phyloP scores from a whole-genome alignment of 345 rosid genomes.

The Conringia planisiliqua region DNA sequence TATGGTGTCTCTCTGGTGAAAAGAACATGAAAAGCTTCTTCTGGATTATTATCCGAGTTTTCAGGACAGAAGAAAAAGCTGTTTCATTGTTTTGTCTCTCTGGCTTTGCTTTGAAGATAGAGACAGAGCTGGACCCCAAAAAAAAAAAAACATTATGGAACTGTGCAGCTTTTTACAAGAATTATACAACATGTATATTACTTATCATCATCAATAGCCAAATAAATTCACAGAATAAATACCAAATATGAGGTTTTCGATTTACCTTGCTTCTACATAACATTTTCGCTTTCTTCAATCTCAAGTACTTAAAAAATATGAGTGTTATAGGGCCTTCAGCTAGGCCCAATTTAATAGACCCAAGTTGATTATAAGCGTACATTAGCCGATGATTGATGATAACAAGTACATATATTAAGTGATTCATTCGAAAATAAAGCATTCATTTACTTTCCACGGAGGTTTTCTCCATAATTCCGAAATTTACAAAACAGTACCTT shows the following conservation, averaged over 20 bases:
- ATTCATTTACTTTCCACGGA: background rate
- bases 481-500: conserved; percentile 15
- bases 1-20: conserved; percentile 61
- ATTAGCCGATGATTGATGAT: background rate
- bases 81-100: conserved; percentile 17
- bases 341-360: background rate
- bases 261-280: background rate
- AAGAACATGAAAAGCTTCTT: conserved; percentile 39
- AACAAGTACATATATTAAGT: background rate
- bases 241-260: background rate
- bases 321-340: background rate
- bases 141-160: background rate
- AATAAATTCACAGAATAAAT: background rate
- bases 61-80: conserved; percentile 8
- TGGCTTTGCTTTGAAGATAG: conserved; percentile 27
- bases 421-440: background rate
- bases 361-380: background rate
- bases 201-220: background rate
- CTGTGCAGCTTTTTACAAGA: conserved; percentile 23
- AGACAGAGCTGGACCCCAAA: conserved; percentile 1
- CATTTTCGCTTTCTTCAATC: background rate
- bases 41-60: conserved; percentile 15
- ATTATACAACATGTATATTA: conserved; percentile 14
- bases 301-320: no score
- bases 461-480: background rate